Evolutionary conservation across 2,329 filamentous ascomycete genomes (phyloP).

Genomic region (Hypoxylon sp.): DNA sequence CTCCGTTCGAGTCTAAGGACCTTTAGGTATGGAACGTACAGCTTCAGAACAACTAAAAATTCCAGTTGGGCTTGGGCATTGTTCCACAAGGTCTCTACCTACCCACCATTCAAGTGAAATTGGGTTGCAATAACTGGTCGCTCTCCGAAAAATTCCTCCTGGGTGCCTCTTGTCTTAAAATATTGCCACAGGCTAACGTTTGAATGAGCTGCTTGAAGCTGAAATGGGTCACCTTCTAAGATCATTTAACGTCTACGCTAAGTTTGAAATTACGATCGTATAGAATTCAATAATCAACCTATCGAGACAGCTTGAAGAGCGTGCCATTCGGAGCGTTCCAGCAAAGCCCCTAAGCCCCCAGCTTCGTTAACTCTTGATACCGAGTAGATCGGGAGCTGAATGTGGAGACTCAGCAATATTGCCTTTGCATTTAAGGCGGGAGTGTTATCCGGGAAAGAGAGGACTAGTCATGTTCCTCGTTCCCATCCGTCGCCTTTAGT

Average conservation of each 20-base stretch:
- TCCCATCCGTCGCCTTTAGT: conserved; percentile 5
- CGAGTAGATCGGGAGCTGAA: conserved; percentile 27
- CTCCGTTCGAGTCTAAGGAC: conserved; percentile 16
- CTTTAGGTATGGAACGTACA: conserved; percentile 23
- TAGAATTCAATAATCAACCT: not conserved
- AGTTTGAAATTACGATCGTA: conserved; percentile 23
- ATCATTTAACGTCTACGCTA: conserved; percentile 28
- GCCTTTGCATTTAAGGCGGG: conserved; percentile 10
- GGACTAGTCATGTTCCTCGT: conserved; percentile 9
- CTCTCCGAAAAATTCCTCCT: conserved; percentile 3
- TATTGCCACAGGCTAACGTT: conserved; percentile 41
- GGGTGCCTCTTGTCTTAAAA: conserved; percentile 15
- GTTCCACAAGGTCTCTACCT: conserved; percentile 6
- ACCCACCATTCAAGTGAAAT: conserved; percentile 3
- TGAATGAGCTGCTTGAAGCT: conserved; percentile 13
- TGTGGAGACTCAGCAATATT: conserved; percentile 16
- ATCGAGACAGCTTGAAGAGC: not conserved
- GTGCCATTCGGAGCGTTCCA: not conserved
- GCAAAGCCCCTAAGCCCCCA: conserved; percentile 17
- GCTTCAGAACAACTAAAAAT: conserved; percentile 17
- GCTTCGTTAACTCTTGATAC: not conserved
- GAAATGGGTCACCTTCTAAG: conserved; percentile 21
- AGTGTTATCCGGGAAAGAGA: conserved; percentile 11
- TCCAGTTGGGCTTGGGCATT: conserved; percentile 6
- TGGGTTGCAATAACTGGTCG: not conserved